Base-by-base conservation (phyloP, 257 asterid species). In the Petunia axillaris region DNA sequence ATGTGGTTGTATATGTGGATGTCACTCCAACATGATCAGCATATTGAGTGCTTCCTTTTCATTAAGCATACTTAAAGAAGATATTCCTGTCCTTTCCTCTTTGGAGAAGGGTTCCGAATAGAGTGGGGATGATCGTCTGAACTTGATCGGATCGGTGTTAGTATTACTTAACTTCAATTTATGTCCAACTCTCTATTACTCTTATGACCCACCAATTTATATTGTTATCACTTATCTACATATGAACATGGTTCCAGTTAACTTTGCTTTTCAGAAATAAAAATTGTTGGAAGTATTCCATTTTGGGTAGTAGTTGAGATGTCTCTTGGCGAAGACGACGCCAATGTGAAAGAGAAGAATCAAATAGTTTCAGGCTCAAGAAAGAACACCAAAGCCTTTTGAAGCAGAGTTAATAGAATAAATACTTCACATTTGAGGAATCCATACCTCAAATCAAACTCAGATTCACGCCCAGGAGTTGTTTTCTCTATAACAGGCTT, bases 391-490 rank as follows among this genome's bases (percentile, higher is more conserved):
- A 35, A 77, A 79, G 46, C 64, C 81, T 38, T 36, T 62, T n/a
- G 68, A 76, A 44, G 70, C 73, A 25, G 62, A n/a, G 43, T 39
- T 55, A 41, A n/a, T 48, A 50, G 50, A 54, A 40, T 8, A 5
- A n/a, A 81, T 40, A 48, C 79, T 73, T 50, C 35, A 50, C 46
- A 73, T 50, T 35, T 73, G 46, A 76, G 57, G 71, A 73, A 73
- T 54, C 46, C 88, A 84, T 86, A 95, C 99, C 97, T 95, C 89
- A 95, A 86, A 84, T 95, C 96, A 81, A 93, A 93, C 88, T 95
- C 99, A 64, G 97, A 95, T 84, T 95, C 97, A 80, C 98, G 97
- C 50, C 96, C 97, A 6, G 98, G 97, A 81, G 91, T 83, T 46
- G 97, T 88, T 89, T 89, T 93, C 85, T 95, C 99, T 65, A 91